A percentile compares a stretch with the other conserved stretches of the same genome.
Evolutionary conservation across 164 flowering plant genomes (phyloP).

Genomic region (Warburgia ugandensis): DNA sequence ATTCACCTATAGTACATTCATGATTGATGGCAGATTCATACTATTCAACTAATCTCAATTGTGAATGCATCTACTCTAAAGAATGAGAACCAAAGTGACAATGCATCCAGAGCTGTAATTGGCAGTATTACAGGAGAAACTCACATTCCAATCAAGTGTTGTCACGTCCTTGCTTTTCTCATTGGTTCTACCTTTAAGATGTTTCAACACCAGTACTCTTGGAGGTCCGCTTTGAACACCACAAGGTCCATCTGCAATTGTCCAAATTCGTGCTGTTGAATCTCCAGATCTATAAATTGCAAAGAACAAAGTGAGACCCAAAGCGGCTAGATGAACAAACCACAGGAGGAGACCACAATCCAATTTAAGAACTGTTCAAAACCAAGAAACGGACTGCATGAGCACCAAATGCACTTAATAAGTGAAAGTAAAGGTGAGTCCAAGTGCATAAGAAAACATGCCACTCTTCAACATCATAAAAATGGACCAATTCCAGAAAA

Average conservation of each 20-base stretch:
- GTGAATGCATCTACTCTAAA: not conserved
- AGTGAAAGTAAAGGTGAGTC: too few relatives aligned
- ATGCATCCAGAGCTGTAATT: not conserved
- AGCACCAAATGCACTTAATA: not conserved
- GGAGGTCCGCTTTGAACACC: constrained; percentile 41
- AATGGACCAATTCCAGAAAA: too few relatives aligned
- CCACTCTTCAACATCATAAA: too few relatives aligned
- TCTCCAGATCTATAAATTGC: constrained; percentile 73
- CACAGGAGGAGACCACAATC: not conserved
- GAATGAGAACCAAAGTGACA: not conserved
- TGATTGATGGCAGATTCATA: not conserved
- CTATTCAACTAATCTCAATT: not conserved
- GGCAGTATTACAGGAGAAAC: constrained; percentile 16
- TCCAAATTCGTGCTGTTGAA: constrained; percentile 96
- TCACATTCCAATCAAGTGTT: constrained; percentile 99
- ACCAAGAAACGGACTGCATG: too few relatives aligned
- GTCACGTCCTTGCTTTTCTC: constrained; percentile 96
- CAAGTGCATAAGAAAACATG: too few relatives aligned
- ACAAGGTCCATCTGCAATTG: constrained; percentile 55
- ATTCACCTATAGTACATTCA: not conserved
- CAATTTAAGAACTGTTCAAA: too few relatives aligned
- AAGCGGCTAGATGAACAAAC: not conserved
- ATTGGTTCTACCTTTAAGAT: constrained; percentile 74
- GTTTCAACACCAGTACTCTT: constrained; percentile 69
- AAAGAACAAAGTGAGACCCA: not conserved